Conservation (phyloP, 257 asterid species). For the Ilex asprella region DNA sequence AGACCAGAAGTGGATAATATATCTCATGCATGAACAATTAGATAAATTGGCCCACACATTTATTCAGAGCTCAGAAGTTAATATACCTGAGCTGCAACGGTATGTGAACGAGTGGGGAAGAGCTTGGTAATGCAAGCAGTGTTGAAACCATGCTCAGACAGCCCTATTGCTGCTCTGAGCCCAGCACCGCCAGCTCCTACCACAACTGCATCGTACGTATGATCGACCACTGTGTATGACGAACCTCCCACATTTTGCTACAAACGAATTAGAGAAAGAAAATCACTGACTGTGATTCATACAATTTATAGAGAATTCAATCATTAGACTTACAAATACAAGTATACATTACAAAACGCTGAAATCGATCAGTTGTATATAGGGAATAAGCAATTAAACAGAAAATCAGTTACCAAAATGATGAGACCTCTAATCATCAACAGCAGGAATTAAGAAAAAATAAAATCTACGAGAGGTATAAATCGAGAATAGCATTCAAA, state of each 20-base stretch:
- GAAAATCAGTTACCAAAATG: too few relatives aligned
- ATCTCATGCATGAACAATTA: too few relatives aligned
- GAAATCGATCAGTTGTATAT: too few relatives aligned
- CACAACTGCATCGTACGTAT: slow-evolving; percentile 96
- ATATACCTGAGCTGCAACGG: slow-evolving; percentile 95
- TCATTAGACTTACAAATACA: background rate
- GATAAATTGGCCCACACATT: background rate
- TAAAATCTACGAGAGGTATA: too few relatives aligned
- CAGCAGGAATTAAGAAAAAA: too few relatives aligned
- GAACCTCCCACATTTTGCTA: slow-evolving; percentile 60
- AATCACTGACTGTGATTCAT: too few relatives aligned
- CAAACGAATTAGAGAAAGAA: background rate
- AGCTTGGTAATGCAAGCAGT: slow-evolving; percentile 98
- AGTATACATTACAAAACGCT: too few relatives aligned
- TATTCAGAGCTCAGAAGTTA: background rate
- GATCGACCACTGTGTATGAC: slow-evolving; percentile 86
- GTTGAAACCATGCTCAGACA: slow-evolving; percentile 97
- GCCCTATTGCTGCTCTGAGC: slow-evolving; percentile 93
- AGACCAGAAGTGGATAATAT: too few relatives aligned
- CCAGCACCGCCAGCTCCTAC: slow-evolving; percentile 99
- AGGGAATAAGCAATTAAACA: too few relatives aligned
- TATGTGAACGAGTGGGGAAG: slow-evolving; percentile 97
- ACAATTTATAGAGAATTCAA: too few relatives aligned
- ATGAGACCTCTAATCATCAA: too few relatives aligned
- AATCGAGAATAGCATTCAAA: background rate